Percentiles rank a stretch among this genome's conserved stretches.
Evolutionary conservation across 768 basidiomycete genomes (phyloP).

Genomic region (Rhodosporidiobolus sp.): DNA sequence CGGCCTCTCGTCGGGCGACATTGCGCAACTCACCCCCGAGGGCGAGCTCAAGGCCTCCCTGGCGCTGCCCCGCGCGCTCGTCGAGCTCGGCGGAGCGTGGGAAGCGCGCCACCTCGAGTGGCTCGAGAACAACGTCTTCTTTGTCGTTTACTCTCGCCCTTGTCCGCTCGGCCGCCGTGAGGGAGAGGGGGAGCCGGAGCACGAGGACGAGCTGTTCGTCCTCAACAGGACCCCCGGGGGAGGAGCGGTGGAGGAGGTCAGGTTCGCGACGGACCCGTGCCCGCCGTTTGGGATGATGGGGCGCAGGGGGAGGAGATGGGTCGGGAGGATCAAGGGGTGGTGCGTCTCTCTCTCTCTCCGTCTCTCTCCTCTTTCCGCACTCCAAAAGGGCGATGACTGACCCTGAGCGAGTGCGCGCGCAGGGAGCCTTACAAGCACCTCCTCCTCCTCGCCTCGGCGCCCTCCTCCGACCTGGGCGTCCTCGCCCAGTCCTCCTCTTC

Average conservation of each 20-base stretch:
- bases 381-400: neutral
- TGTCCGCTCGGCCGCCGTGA: neutral
- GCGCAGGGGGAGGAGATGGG: constrained; percentile 39
- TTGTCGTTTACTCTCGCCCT: constrained; percentile 47
- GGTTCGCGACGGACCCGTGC: constrained; percentile 44
- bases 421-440: constrained; percentile 51
- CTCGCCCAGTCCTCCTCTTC: constrained; percentile 42
- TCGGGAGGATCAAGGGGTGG: constrained; percentile 27
- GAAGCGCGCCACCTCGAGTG: constrained; percentile 45
- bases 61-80: constrained; percentile 42
- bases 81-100: constrained; percentile 4
- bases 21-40: constrained; percentile 51
- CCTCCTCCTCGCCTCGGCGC: constrained; percentile 46
- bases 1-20: constrained; percentile 45
- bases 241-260: neutral
- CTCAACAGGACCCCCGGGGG: constrained; percentile 38
- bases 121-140: constrained; percentile 53
- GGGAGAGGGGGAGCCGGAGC: constrained; percentile 41
- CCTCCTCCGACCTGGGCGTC: constrained; percentile 49
- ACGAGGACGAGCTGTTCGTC: constrained; percentile 48
- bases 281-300: constrained; percentile 48
- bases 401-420: neutral
- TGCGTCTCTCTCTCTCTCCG: neutral
- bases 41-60: constrained; percentile 49
- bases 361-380: neutral